Percentiles rank a stretch among this genome's conserved stretches.
phyloP scores from a whole-genome alignment of 257 asterid genomes.

The Linaria vulgaris region DNA sequence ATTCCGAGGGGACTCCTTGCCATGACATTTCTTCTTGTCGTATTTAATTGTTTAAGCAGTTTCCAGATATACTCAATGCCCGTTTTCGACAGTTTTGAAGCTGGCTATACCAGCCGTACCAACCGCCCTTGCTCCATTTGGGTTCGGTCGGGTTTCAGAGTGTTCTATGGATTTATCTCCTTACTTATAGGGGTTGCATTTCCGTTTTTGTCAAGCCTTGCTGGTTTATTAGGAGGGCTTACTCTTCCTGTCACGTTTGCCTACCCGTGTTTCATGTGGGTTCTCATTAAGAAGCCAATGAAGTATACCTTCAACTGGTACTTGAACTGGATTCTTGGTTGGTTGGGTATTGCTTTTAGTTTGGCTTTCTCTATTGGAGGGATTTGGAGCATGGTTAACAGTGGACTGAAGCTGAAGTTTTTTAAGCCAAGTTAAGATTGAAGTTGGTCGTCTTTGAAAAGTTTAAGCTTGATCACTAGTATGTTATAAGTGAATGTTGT shows the following conservation, averaged over 20 bases:
- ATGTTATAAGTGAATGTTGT: not conserved
- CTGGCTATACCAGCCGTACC: conserved; percentile 85
- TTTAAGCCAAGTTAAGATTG: conserved; percentile 64
- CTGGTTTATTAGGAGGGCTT: conserved; percentile 90
- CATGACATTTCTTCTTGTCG: conserved; percentile 81
- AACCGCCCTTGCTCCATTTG: conserved; percentile 92
- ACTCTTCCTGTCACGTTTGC: conserved; percentile 99
- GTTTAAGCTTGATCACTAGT: not conserved
- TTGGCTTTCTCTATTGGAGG: conserved; percentile 94
- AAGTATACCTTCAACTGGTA: conserved; percentile 89
- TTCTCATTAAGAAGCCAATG: conserved; percentile 71
- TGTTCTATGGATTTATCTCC: conserved; percentile 74
- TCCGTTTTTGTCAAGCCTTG: conserved; percentile 92
- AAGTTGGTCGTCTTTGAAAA: not conserved
- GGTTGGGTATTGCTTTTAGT: conserved; percentile 92
- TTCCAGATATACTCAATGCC: conserved; percentile 99
- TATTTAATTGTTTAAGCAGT: conserved; percentile 97
- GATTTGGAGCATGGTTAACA: conserved; percentile 93
- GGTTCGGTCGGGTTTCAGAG: conserved; percentile 96
- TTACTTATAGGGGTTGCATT: conserved; percentile 91
- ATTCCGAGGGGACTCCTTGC: conserved; percentile 82
- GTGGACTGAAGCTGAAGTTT: conserved; percentile 80
- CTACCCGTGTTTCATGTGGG: conserved; percentile 99
- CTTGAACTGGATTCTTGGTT: conserved; percentile 80
- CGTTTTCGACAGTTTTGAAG: conserved; percentile 92